Evolutionary conservation across 352 stramenopile species (phyloP), one percentile per base, ranked within the genome.

Genomic region (Synura sp.): DNA sequence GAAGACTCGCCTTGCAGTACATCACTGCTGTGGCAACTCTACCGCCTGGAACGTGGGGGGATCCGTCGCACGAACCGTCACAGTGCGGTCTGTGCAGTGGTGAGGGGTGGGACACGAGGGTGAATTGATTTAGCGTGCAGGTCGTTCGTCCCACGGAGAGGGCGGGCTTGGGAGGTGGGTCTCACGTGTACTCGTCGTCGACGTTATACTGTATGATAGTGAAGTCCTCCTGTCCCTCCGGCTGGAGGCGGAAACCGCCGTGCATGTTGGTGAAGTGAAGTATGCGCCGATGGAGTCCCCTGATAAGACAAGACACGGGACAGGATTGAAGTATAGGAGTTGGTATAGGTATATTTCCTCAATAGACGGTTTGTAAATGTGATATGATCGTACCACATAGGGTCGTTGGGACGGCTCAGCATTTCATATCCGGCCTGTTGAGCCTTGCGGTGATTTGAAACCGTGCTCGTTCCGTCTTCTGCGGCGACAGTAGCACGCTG

Each of bases 21-120:
- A 84, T 63, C n/a, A 84, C 81, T 42, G 82, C 79, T 22, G 81
- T 83, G 44, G 79, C 76, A 19, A 84, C 31, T n/a, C 81, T 36
- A 14, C 38, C 75, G 0, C 5, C 44, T 25, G 19, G 19, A 4
- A 78, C 60, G 60, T 82, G 79, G 9, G 44, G 34, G 22, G 74
- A 33, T 1, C 74, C 60, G 17, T 79, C 81, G 55, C 81, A 84
- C 27, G 75, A 75, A 15, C 81, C 81, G 57, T 84, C 81, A 38
- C 81, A 84, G 74, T 84, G 81, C 15, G 81, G 77, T 1, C 59
- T 79, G 27, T n/a, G 17, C n/a, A n/a, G n/a, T n/a, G n/a, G n/a
- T n/a, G n/a, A n/a, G n/a, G n/a, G n/a, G n/a, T n/a, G n/a, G n/a
- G n/a, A n/a, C n/a, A n/a, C n/a, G n/a, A n/a, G n/a, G n/a, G n/a